phyloP scores from a whole-genome alignment of 768 basidiomycete species.

The Mycena rosella region DNA sequence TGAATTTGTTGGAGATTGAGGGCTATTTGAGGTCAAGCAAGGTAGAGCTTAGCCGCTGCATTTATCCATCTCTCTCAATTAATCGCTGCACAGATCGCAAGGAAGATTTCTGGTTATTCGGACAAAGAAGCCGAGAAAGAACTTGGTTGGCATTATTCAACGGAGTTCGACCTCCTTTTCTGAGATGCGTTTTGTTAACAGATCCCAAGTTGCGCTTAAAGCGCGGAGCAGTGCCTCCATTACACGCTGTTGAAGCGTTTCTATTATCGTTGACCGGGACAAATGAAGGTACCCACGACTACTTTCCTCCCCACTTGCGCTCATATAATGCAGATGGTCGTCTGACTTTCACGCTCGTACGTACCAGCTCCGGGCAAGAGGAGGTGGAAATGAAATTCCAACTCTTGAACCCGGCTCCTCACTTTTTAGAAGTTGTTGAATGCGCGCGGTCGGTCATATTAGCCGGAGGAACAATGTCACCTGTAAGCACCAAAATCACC shows the following conservation, averaged over 20 bases:
- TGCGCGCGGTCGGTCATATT: slow-evolving; percentile 87
- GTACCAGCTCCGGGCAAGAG: slow-evolving; percentile 50
- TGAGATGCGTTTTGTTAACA: slow-evolving; percentile 15
- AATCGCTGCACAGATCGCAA: slow-evolving; percentile 62
- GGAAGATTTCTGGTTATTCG: slow-evolving; percentile 89
- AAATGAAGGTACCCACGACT: slow-evolving; percentile 68
- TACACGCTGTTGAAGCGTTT: slow-evolving; percentile 86
- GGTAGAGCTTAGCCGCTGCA: slow-evolving; percentile 54
- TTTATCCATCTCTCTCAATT: no score
- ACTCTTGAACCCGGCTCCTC: slow-evolving; percentile 89
- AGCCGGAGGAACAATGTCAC: slow-evolving; percentile 98
- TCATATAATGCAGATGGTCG: slow-evolving; percentile 72
- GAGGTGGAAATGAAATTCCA: slow-evolving; percentile 88
- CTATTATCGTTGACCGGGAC: slow-evolving; percentile 81
- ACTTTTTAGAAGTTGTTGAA: slow-evolving; percentile 88
- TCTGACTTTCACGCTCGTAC: slow-evolving; percentile 68
- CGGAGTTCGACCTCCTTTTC: not conserved
- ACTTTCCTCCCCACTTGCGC: not conserved
- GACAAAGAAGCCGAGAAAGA: slow-evolving; percentile 68
- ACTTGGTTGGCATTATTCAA: slow-evolving; percentile 44
- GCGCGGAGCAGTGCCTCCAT: slow-evolving; percentile 72
- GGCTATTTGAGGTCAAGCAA: slow-evolving; percentile 87
- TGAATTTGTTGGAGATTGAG: slow-evolving; percentile 89
- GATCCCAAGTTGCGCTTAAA: slow-evolving; percentile 40
- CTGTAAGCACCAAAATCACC: slow-evolving; percentile 63